phyloP scores from a whole-genome alignment of 352 stramenopile genomes.

The Phytopythium cucurbitacearum region DNA sequence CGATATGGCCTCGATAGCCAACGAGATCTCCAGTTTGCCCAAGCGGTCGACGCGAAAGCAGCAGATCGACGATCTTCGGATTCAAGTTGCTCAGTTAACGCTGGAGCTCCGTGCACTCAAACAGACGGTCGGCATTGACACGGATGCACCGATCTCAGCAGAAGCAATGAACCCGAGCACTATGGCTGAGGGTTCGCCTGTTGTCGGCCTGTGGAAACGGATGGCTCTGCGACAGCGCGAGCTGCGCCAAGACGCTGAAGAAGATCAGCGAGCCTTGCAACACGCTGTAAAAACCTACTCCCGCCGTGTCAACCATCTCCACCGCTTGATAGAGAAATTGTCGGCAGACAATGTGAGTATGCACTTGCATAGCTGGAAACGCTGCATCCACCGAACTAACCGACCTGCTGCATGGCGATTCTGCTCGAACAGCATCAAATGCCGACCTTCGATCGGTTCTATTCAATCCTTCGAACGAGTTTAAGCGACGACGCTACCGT shows the following conservation, averaged over 20 bases:
- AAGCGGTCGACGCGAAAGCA: constrained; percentile 1
- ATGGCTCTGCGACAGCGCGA: not conserved
- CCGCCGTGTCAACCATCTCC: no score
- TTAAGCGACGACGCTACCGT: no score
- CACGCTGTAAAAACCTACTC: not conserved
- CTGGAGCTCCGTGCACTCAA: not conserved
- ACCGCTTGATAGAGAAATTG: no score
- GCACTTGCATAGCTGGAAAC: no score
- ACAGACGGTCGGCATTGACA: not conserved
- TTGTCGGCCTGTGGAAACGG: not conserved
- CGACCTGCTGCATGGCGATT: no score
- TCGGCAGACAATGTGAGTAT: no score
- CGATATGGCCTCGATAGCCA: not conserved
- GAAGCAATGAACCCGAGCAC: not conserved
- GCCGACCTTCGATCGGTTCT: no score
- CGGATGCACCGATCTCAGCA: not conserved
- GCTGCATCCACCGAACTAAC: no score
- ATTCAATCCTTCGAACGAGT: no score
- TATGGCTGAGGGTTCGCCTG: not conserved
- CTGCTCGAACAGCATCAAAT: no score
- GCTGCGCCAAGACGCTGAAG: not conserved
- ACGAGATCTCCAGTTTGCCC: not conserved
- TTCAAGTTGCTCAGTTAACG: not conserved
- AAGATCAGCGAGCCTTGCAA: not conserved
- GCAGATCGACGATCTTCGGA: not conserved